These are phyloP conservation scores for Hyaloscypha hepaticicola DNA, from an alignment of 495 filamentous ascomycete species.

Conservation along the genomic window DNA sequence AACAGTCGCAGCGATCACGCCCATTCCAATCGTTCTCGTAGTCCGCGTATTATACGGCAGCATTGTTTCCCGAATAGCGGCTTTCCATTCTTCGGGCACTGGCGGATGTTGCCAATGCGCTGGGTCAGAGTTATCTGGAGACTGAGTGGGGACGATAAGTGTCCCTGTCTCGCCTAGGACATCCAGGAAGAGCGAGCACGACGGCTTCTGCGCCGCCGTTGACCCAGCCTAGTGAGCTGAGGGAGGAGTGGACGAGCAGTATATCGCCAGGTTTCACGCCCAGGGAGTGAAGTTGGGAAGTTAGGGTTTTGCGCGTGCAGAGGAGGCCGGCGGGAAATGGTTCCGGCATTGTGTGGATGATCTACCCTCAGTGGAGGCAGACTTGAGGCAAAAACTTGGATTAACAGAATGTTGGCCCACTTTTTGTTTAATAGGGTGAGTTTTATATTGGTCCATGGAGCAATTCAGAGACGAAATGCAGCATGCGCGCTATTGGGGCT, in stretches of 20 bases:
- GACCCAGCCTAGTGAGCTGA: neutral
- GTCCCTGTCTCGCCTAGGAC: neutral
- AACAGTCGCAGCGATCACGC: neutral
- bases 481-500: no score
- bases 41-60: neutral
- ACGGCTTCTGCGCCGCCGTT: constrained; percentile 6
- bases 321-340: no score
- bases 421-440: no score
- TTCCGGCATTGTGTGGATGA: no score
- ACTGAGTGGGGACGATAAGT: neutral
- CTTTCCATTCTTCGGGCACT: neutral
- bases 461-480: no score
- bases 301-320: no score
- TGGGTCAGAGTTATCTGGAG: neutral
- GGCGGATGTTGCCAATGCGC: neutral
- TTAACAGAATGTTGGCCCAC: no score
- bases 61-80: neutral
- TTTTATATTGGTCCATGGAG: no score
- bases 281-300: neutral
- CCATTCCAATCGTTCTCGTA: neutral
- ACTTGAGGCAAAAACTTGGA: no score
- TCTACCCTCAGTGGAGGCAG: no score
- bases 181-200: neutral
- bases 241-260: neutral
- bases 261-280: neutral